Percentiles rank a stretch among this genome's conserved stretches.
phyloP scores from a whole-genome alignment of 2,329 filamentous ascomycete species.

The Fusarium sp. region DNA sequence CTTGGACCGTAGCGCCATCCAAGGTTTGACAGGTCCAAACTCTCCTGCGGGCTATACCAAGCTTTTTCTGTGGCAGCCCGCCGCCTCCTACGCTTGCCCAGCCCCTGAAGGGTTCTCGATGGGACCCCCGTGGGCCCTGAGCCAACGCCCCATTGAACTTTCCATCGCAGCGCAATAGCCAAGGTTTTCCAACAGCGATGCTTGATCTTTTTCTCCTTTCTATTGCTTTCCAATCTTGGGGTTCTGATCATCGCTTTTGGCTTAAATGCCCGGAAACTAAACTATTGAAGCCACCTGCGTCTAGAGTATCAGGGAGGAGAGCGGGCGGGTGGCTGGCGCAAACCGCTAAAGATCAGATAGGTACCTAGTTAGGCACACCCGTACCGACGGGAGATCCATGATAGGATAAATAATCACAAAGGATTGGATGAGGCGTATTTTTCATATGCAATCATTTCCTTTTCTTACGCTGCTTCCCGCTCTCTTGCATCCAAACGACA shows the following conservation, averaged over 20 bases:
- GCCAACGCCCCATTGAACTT: neutral
- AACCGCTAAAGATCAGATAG: neutral
- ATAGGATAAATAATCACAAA: neutral
- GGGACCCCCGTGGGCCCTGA: neutral
- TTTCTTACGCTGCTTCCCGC: conserved; percentile 10
- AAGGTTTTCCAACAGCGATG: neutral
- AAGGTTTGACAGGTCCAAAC: conserved; percentile 4
- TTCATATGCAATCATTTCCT: conserved; percentile 25
- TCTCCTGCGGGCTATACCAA: conserved; percentile 5
- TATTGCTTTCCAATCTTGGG: neutral
- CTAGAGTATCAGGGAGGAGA: neutral
- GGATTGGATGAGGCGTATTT: conserved; percentile 8
- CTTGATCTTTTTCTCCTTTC: neutral
- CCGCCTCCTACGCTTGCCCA: neutral
- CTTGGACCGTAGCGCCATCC: neutral
- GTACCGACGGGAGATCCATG: neutral
- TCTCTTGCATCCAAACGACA: conserved; percentile 5
- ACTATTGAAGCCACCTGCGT: conserved; percentile 9
- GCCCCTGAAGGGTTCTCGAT: neutral
- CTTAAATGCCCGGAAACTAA: neutral
- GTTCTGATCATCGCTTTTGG: neutral
- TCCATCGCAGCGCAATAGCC: neutral
- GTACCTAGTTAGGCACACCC: neutral
- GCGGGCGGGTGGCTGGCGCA: neutral
- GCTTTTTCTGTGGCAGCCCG: conserved; percentile 1